These are phyloP conservation scores for Ophiostoma montium DNA, from an alignment of 2,329 filamentous ascomycete species.

Conservation along the genomic window DNA sequence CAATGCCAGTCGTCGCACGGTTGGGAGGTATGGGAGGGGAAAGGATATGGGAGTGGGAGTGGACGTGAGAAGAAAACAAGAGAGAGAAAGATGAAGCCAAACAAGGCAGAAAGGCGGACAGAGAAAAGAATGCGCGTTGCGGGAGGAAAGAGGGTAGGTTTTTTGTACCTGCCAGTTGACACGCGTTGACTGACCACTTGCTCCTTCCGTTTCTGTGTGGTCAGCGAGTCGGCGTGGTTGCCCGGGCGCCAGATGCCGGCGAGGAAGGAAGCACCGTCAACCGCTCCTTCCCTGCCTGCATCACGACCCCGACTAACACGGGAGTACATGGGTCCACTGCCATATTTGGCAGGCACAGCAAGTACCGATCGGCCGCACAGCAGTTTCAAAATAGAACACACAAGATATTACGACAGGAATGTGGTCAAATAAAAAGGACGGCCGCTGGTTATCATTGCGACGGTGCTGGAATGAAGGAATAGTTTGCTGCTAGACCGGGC, in stretches of 20 bases:
- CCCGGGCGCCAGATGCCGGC: conserved; percentile 4
- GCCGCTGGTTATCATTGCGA: neutral
- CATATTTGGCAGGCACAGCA: neutral
- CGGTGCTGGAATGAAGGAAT: conserved; percentile 6
- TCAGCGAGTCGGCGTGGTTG: conserved; percentile 5
- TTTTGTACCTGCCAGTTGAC: conserved; percentile 1
- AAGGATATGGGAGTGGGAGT: neutral
- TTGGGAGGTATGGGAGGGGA: neutral
- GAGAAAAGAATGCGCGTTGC: conserved; percentile 4
- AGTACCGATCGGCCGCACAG: neutral
- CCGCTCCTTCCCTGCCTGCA: conserved; percentile 6
- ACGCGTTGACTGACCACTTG: conserved; percentile 6
- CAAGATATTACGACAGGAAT: conserved; percentile 5
- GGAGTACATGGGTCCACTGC: neutral
- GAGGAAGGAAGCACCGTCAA: conserved; percentile 8
- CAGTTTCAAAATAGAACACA: neutral
- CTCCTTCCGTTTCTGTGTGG: conserved; percentile 7
- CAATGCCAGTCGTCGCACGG: neutral
- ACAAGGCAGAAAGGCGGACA: neutral
- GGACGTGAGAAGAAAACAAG: neutral
- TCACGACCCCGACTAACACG: neutral
- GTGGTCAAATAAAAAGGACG: conserved; percentile 4
- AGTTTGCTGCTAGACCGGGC: neutral
- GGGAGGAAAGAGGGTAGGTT: neutral
- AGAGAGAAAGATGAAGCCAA: conserved; percentile 1